Base-by-base conservation (phyloP, 805 yeast genomes). In the Cyberlindnera meyerae region DNA sequence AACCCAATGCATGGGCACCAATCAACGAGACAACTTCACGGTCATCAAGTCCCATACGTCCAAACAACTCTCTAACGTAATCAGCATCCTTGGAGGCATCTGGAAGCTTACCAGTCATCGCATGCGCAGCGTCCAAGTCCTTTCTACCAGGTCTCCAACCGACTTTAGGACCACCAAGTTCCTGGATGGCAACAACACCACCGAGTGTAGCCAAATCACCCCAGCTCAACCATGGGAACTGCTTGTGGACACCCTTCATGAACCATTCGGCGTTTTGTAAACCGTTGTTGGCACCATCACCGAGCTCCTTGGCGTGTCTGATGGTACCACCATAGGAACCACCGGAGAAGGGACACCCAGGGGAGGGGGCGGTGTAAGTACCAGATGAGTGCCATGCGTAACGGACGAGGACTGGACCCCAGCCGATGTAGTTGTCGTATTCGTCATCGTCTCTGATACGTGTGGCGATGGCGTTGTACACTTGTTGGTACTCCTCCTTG, bases 301-400 rank as follows among this genome's bases (percentile, higher is more conserved):
- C 65, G 9, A 81, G 79, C 47, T 76, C 78, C 32, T 65, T 58
- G 77, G 62, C 52, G 72, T 75, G 18, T 72, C 68, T 43, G 42
- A 79, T 77, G 11, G 88, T 79, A 31, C 86, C 87, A 29, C 87
- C 86, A 49, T 69, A 77, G 1, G 85, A 76, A 3, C 87, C 86
- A 29, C 85, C 86, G 13, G 66, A 63, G 37, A 25, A 31, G 2
- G 55, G 54, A 40, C 57, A 18, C 54, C 70, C 70, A 12, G 70
- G 69, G 31, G 71, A 66, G 15, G 59, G 55, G 20, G 60, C 56
- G 51, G 84, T 86, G 59, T 69, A 87, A 14, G 93, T 83, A n/a
- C 94, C 95, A 39, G 85, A 73, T 24, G 81, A 74, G 57, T 86
- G 95, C 95, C 95, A 86, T 18, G 95, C 82, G 37, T 84, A 69